phyloP scores from a whole-genome alignment of 148 eudicot genomes.

The Linanthus parryae region DNA sequence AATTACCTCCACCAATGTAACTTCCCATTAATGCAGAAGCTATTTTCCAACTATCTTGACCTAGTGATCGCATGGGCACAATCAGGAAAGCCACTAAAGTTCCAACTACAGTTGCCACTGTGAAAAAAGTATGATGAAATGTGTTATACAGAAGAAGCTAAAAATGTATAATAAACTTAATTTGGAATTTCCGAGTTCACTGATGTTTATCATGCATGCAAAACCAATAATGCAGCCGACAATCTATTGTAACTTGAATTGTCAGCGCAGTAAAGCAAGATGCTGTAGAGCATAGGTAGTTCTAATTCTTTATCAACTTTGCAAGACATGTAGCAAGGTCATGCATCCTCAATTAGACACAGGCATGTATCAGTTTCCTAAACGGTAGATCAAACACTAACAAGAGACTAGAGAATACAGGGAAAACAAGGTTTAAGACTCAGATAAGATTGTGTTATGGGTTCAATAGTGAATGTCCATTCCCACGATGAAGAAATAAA shows the following conservation, averaged over 20 bases:
- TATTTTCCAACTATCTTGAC: conserved; percentile 87
- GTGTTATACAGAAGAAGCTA: not conserved
- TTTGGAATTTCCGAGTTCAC: no score
- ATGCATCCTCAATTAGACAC: not conserved
- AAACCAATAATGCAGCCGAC: no score
- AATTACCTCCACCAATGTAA: conserved; percentile 91
- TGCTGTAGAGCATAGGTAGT: not conserved
- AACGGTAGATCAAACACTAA: not conserved
- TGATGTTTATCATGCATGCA: no score
- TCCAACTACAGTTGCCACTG: conserved; percentile 73
- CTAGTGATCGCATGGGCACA: conserved; percentile 89
- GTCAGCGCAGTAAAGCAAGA: not conserved
- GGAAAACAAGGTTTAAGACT: not conserved
- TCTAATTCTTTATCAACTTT: not conserved
- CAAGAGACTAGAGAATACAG: not conserved
- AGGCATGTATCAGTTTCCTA: not conserved
- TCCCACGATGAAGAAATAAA: no score
- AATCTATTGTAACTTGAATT: no score
- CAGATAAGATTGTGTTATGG: no score
- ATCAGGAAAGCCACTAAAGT: conserved; percentile 66
- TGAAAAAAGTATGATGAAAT: conserved; percentile 1
- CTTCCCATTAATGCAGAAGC: conserved; percentile 94
- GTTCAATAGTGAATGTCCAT: no score
- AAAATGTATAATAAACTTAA: no score
- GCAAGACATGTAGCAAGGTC: no score